Conservation (phyloP, 2,329 filamentous ascomycete genomes). For the Stachybotrys echinatus region DNA sequence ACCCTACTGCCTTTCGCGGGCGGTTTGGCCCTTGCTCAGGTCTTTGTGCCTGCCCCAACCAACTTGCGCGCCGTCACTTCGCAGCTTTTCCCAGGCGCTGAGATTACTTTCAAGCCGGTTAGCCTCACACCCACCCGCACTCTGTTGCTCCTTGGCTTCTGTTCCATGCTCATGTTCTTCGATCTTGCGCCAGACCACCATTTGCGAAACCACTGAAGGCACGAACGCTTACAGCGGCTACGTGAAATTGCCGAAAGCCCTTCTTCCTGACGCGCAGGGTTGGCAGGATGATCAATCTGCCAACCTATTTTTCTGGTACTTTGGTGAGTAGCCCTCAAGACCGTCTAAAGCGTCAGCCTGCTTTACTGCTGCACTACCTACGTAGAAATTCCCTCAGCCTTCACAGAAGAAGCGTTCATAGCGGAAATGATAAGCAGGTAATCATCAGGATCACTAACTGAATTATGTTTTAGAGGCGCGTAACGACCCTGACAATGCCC, state of each 20-base stretch:
- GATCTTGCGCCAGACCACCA: slow-evolving; percentile 7
- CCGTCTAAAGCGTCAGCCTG: not conserved
- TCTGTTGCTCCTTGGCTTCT: not conserved
- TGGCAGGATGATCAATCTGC: slow-evolving; percentile 10
- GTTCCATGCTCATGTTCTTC: not conserved
- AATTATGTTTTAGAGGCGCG: slow-evolving; percentile 24
- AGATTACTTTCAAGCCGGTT: slow-evolving; percentile 17
- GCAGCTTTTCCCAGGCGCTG: slow-evolving; percentile 9
- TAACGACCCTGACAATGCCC: slow-evolving; percentile 15
- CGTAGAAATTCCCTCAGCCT: no score
- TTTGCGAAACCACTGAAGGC: slow-evolving; percentile 16
- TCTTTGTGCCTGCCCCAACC: slow-evolving; percentile 2
- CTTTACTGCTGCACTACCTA: no score
- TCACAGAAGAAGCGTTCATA: no score
- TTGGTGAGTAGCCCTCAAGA: slow-evolving; percentile 20
- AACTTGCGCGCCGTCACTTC: not conserved
- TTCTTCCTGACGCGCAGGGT: slow-evolving; percentile 19
- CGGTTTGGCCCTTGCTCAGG: not conserved
- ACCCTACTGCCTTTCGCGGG: not conserved
- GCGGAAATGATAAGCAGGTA: no score
- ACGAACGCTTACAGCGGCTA: slow-evolving; percentile 17
- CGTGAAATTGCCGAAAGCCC: slow-evolving; percentile 11
- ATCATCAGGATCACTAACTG: no score
- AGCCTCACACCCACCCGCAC: not conserved
- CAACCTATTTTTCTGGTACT: slow-evolving; percentile 39